phyloP scores from a whole-genome alignment of 768 basidiomycete species.

The Trametes elegans region DNA sequence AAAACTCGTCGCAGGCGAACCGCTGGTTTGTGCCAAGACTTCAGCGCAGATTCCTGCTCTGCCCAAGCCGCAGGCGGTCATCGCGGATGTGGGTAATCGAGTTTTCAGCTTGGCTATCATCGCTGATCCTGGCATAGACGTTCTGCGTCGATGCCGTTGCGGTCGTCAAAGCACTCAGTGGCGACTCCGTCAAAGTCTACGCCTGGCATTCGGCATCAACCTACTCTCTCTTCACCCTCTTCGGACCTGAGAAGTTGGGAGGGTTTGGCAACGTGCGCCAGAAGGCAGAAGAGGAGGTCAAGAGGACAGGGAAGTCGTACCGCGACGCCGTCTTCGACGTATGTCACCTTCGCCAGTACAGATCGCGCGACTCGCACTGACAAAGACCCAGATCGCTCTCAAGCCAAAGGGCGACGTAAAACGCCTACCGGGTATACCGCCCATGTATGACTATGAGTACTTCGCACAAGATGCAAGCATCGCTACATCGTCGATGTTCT shows the following conservation, averaged over 20 bases:
- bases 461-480: conserved; percentile 21
- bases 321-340: conserved; percentile 7
- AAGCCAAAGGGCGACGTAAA: conserved; percentile 7
- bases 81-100: no score
- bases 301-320: background rate
- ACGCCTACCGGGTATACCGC: conserved; percentile 20
- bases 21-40: no score
- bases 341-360: background rate
- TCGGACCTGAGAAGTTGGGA: conserved; percentile 10
- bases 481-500: no score
- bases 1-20: no score
- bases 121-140: conserved; percentile 6
- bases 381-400: background rate
- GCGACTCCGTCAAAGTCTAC: conserved; percentile 6
- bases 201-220: background rate
- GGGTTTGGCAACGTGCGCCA: conserved; percentile 11
- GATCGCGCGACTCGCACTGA: background rate
- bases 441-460: conserved; percentile 25
- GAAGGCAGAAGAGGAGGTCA: conserved; percentile 10
- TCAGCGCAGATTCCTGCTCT: no score
- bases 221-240: conserved; percentile 1
- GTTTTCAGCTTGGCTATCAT: no score
- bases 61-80: no score
- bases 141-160: background rate
- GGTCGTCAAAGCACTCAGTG: conserved; percentile 4